Evolutionary conservation across 2,329 filamentous ascomycete species (phyloP).

Genomic region (Fusarium hostae): DNA sequence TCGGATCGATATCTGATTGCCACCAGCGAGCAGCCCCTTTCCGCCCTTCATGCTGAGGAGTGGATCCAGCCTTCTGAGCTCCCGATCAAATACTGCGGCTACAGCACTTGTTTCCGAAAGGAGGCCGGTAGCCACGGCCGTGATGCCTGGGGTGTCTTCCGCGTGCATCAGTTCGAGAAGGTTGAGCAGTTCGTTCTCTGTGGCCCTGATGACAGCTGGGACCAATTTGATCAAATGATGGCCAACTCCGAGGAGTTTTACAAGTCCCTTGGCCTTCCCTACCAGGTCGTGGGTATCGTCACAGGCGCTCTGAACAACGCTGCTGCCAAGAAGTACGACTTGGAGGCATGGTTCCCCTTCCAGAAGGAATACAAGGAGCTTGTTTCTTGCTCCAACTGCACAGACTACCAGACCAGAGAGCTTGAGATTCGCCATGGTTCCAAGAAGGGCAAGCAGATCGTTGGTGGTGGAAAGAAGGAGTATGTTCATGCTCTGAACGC

Average conservation of each 20-base stretch:
- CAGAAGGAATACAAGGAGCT: conserved; percentile 99
- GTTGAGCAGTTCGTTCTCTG: conserved; percentile 83
- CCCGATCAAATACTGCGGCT: conserved; percentile 85
- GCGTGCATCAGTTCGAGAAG: conserved; percentile 98
- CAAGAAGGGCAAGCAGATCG: conserved; percentile 66
- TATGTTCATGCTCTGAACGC: conserved; percentile 95
- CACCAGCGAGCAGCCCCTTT: conserved; percentile 94
- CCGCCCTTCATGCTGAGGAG: conserved; percentile 90
- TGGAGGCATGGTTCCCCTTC: conserved; percentile 97
- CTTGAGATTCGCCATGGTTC: conserved; percentile 91
- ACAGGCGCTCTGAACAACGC: conserved; percentile 90
- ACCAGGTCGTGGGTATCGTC: conserved; percentile 92
- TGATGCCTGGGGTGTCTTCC: conserved; percentile 98
- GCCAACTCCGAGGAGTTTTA: conserved; percentile 93
- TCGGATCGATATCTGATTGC: conserved; percentile 85
- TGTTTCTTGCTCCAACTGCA: conserved; percentile 97
- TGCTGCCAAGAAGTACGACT: conserved; percentile 88
- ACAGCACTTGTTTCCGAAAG: conserved; percentile 94
- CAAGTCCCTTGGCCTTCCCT: conserved; percentile 86
- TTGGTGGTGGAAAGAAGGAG: conserved; percentile 85
- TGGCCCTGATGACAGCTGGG: conserved; percentile 91
- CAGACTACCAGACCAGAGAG: conserved; percentile 94
- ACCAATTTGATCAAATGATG: conserved; percentile 95
- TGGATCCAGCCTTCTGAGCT: conserved; percentile 88
- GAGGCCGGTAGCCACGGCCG: conserved; percentile 88